phyloP scores from a whole-genome alignment of 164 flowering plant genomes.

The Litsea cubeba region DNA sequence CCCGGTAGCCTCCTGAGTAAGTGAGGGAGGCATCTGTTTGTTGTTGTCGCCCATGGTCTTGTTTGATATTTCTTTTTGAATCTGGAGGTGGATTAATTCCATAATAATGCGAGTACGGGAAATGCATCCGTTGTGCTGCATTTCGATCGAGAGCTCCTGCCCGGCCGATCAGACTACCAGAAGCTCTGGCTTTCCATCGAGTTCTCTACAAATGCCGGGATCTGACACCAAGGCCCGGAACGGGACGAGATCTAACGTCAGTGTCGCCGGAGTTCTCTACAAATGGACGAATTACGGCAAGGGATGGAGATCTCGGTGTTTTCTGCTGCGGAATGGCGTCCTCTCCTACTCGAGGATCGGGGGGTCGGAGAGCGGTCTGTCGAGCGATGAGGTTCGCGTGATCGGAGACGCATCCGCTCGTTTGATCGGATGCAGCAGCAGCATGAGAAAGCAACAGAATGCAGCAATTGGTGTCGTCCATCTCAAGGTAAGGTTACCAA shows the following conservation, averaged over 20 bases:
- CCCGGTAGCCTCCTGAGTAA: neutral
- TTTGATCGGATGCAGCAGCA: conserved; percentile 16
- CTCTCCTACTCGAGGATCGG: conserved; percentile 74
- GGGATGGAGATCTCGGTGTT: conserved; percentile 97
- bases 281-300: conserved; percentile 96
- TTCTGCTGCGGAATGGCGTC: conserved; percentile 56
- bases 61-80: neutral
- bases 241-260: conserved; percentile 33
- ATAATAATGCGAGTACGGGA: conserved; percentile 66
- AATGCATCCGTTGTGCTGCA: conserved; percentile 88
- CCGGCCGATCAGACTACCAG: conserved; percentile 25
- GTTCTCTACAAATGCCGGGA: conserved; percentile 27
- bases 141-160: conserved; percentile 52
- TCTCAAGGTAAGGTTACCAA: conserved; percentile 51
- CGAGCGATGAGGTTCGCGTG: conserved; percentile 43
- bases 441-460: conserved; percentile 43
- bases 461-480: conserved; percentile 51
- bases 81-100: neutral
- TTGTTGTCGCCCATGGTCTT: no score
- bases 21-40: no score
- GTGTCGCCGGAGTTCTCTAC: conserved; percentile 72
- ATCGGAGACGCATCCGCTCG: conserved; percentile 54
- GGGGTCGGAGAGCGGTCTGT: conserved; percentile 33
- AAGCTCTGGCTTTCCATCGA: neutral
- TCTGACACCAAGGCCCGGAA: conserved; percentile 32